Evolutionary conservation across 306 rosid species (phyloP), one percentile per base, ranked within the genome.

Genomic region (Trifolium pratense): DNA sequence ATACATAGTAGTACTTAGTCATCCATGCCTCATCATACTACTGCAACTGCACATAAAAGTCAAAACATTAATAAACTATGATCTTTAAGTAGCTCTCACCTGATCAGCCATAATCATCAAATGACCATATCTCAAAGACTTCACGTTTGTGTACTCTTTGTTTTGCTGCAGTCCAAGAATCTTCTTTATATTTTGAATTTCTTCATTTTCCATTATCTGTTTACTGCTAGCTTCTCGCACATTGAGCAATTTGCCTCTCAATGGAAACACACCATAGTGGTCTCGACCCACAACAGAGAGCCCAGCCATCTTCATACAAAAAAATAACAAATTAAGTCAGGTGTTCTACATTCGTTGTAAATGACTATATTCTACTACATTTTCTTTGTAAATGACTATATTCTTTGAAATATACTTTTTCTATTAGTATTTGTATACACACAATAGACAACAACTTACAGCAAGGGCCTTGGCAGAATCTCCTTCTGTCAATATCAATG

Each of bases 401-500:
- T 29, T 29, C 32, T 29, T 29, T 55, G 61, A 21, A 5, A 10
- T 21, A n/a, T 15, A 23, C 29, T 53, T 20, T n/a, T 53, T 53
- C 21, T 15, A 11, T 14, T 46, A 46, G 2, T 10, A 53, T 53
- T 20, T 21, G 60, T 21, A 53, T 20, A 23, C 9, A 11, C 2
- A 58, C 12, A 26, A 29, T 59, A 26, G 68, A 57, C 18, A 31
- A 66, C 12, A 52, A 82, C 97, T 80, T 83, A 91, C 98, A 2
- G 97, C 97, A 76, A 94, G 97, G 61, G 98, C 97, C 84, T 94
- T 91, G 0, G 97, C 98, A 7, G 98, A 94, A 81, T 94, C 98
- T 73, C 98, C 98, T 79, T 91, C 95, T 0, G 97, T 94, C 83
- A 94, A 80, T 75, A 94, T 91, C 94, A 91, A 82, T 53, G 98